Evolutionary conservation across 768 basidiomycete genomes (phyloP).

Genomic region (Lactifluus hygrophoroides): DNA sequence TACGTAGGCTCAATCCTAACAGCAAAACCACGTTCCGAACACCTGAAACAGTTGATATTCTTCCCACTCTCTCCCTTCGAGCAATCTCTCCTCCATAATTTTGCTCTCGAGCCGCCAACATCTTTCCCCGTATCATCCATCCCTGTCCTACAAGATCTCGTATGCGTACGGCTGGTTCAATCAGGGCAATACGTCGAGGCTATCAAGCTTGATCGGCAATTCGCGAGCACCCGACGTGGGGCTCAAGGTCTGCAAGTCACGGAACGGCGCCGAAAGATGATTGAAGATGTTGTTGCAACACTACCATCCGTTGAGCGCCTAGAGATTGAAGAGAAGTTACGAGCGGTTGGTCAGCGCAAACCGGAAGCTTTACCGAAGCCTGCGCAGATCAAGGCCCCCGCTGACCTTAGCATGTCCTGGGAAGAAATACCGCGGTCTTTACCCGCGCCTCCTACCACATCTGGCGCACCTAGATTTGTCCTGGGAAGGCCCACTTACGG

Average conservation of each 20-base stretch:
- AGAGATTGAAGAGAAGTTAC: conserved; percentile 51
- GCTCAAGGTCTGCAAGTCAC: conserved; percentile 33
- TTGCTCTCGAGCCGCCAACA: conserved; percentile 49
- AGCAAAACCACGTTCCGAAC: conserved; percentile 32
- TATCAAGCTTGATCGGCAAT: conserved; percentile 63
- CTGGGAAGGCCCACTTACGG: conserved; percentile 11
- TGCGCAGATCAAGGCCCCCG: conserved; percentile 14
- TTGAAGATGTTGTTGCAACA: conserved; percentile 57
- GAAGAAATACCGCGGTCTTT: conserved; percentile 36
- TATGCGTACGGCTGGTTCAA: conserved; percentile 70
- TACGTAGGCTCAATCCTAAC: background rate
- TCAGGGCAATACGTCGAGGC: conserved; percentile 63
- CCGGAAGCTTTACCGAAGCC: conserved; percentile 4
- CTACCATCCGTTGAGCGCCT: conserved; percentile 57
- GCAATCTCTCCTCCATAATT: conserved; percentile 45
- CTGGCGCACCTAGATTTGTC: conserved; percentile 8
- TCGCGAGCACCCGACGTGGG: conserved; percentile 29
- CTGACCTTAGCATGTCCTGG: conserved; percentile 53
- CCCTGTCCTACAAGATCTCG: conserved; percentile 63
- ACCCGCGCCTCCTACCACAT: conserved; percentile 15
- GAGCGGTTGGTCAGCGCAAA: conserved; percentile 1
- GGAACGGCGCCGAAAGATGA: conserved; percentile 56
- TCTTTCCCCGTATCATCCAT: conserved; percentile 40
- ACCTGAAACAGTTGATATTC: conserved; percentile 53
- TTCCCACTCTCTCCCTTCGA: conserved; percentile 62